Base-by-base conservation (phyloP, 768 basidiomycete species). In the Lactifluus subvellereus region DNA sequence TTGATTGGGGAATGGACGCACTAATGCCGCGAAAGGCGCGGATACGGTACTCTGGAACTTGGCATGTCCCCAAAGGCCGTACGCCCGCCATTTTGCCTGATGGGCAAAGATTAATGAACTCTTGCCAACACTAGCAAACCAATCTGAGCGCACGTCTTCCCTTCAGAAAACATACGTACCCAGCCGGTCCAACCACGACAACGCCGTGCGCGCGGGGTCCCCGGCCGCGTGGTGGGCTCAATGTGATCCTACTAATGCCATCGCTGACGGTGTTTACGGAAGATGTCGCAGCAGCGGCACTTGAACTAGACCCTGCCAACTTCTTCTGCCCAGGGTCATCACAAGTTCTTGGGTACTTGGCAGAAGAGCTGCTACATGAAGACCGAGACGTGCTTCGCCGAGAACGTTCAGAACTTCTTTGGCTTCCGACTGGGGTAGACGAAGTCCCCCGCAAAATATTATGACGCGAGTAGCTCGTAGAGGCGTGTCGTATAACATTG, bases 11-110 rank as follows among this genome's bases (percentile, higher is more conserved):
- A 43, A 32, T 43, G 16, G 14, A 70, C 78, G 64, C 68, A 85
- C 84, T 68, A 90, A 70, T 0, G 86, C 84, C 14, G 84, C 79
- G 70, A 88, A 90, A 16, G 88, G 88, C 4, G 86, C 84, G 3
- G 85, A 81, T 58, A 86, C 83, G 6, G 79, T 77, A 54, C 76
- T 80, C 67, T 86, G 83, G 65, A 88, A 88, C 72, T 88, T 88
- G 7, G 87, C 86, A 65, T 88, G 86, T 14, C 87, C 87, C 87
- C 87, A 89, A 6, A 88, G 77, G 4, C 87, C 87, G 66, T 87
- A 86, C 14, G 74, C 74, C 74, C 87, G 73, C 87, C 87, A 89
- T 70, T 83, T 84, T 5, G 86, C 85, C 71, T 89, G 87, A 65
- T 88, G 82, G 6, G 79, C 83, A 30, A 88, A 75, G 59, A 89